Percentiles rank a stretch among this genome's conserved stretches.
phyloP scores from a whole-genome alignment of 2,329 filamentous ascomycete genomes.

The Leptographium galeiforme region DNA sequence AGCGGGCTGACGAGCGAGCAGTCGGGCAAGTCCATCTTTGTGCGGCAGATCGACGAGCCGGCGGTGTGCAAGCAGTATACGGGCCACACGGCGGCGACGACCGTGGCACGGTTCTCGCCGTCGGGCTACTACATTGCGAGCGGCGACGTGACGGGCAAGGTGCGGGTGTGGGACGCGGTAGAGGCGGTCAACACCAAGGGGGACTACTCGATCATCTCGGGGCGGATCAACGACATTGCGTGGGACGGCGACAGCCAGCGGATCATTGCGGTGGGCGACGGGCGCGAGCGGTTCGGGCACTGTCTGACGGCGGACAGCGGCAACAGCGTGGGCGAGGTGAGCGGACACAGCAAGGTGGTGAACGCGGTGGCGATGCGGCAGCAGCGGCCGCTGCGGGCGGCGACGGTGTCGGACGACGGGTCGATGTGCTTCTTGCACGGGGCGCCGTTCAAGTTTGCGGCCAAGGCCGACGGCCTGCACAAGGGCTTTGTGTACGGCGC shows the following conservation, averaged over 20 bases:
- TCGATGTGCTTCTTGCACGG: slow-evolving; percentile 87
- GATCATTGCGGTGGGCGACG: slow-evolving; percentile 90
- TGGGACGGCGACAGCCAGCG: slow-evolving; percentile 97
- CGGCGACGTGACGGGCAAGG: slow-evolving; percentile 71
- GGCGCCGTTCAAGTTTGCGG: slow-evolving; percentile 89
- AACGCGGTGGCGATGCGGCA: slow-evolving; percentile 84
- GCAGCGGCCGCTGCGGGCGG: slow-evolving; percentile 80
- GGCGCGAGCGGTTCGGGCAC: slow-evolving; percentile 83
- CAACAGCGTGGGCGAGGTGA: slow-evolving; percentile 90
- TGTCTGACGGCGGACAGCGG: slow-evolving; percentile 93
- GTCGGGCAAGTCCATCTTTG: slow-evolving; percentile 94
- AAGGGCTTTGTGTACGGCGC: slow-evolving; percentile 80
- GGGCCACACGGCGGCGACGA: slow-evolving; percentile 76
- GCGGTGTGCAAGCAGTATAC: slow-evolving; percentile 79
- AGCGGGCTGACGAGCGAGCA: slow-evolving; percentile 19
- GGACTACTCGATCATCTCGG: slow-evolving; percentile 88
- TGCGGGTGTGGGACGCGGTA: slow-evolving; percentile 87
- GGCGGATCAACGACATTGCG: slow-evolving; percentile 87
- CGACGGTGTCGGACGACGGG: slow-evolving; percentile 82
- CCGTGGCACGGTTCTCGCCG: slow-evolving; percentile 85
- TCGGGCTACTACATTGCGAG: slow-evolving; percentile 92
- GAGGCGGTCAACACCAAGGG: slow-evolving; percentile 77
- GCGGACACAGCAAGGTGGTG: slow-evolving; percentile 78
- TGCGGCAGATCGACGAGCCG: slow-evolving; percentile 87
- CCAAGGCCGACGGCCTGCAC: slow-evolving; percentile 65